Base-by-base conservation (phyloP, 306 rosid genomes). In the Carpinus fangiana region DNA sequence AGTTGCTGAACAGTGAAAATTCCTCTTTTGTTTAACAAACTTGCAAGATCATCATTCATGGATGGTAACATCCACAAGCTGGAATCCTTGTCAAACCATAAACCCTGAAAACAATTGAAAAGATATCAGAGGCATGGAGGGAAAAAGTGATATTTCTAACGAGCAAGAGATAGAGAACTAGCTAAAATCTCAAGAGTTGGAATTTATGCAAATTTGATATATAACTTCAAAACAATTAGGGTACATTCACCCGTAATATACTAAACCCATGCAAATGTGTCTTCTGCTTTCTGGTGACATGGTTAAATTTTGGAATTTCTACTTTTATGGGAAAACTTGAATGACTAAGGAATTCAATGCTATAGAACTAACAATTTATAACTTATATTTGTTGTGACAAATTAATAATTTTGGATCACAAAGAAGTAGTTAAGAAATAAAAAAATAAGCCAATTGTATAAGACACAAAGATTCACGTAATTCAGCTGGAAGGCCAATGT, bases 31-130 rank as follows among this genome's bases (percentile, higher is more conserved):
- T 85, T 70, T 54, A 94, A 87, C 26, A 87, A 84, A 53, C 76
- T 83, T 34, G 89, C 84, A 75, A 94, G 90, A 78, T 90, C 91
- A 14, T 68, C 76, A 43, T 81, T 89, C 97, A 94, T 94, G 89
- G 93, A 92, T 50, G 97, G 97, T 69, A 92, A 73, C 98, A 94
- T 94, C 98, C 98, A 94, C 43, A 95, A 85, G 48, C 91, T 82
- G 61, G 97, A 86, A 84, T 90, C 97, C 81, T 78, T 83, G 43
- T 91, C 98, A 81, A 79, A 88, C 98, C 98, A 95, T 84, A 91
- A 76, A 43, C 98, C 98, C 98, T 94, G 89, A 48, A 79, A 86
- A 31, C n/a, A 67, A 68, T 72, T 36, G 74, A 52, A 80, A 85
- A 82, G 23, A 70, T 76, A 50, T 80, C 23, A 82, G 78, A 47